Evolutionary conservation across 768 basidiomycete species (phyloP).

Genomic region (Rhizopogon sp.): DNA sequence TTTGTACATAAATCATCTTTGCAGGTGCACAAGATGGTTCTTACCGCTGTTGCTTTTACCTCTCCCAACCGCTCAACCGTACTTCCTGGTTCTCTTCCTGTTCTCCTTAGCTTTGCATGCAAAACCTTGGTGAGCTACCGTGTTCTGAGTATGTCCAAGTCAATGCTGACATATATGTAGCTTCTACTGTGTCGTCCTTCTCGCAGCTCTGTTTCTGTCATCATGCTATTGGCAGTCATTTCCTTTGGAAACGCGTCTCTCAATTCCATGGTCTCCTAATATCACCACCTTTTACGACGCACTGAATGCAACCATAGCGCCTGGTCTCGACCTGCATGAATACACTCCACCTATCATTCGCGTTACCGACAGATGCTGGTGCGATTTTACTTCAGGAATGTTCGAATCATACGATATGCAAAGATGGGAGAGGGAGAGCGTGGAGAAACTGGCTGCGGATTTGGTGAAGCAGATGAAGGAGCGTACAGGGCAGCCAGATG

Average conservation of each 20-base stretch:
- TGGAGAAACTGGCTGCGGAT: constrained; percentile 38
- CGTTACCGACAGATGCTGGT: constrained; percentile 81
- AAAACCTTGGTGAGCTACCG: constrained; percentile 65
- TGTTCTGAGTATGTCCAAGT: neutral
- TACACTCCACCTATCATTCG: constrained; percentile 54
- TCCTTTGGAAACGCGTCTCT: constrained; percentile 56
- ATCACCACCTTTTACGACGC: constrained; percentile 73
- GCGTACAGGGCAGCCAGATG: constrained; percentile 16
- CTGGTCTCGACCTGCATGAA: constrained; percentile 31
- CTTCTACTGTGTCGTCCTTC: constrained; percentile 82
- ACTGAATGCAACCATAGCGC: constrained; percentile 42
- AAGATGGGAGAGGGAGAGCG: constrained; percentile 67
- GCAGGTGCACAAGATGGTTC: constrained; percentile 85
- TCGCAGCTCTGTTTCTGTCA: constrained; percentile 78
- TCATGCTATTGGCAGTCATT: constrained; percentile 91
- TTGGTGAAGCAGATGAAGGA: constrained; percentile 28
- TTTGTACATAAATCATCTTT: constrained; percentile 1
- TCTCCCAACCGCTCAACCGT: constrained; percentile 75
- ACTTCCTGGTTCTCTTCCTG: constrained; percentile 72
- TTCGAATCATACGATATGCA: constrained; percentile 78
- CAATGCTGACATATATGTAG: constrained; percentile 33
- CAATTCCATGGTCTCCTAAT: constrained; percentile 61
- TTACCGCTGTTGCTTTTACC: constrained; percentile 73
- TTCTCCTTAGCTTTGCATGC: constrained; percentile 77
- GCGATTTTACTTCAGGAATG: constrained; percentile 62